Base-by-base conservation (phyloP, 805 yeast species). In the Kodamaea sagamina region DNA sequence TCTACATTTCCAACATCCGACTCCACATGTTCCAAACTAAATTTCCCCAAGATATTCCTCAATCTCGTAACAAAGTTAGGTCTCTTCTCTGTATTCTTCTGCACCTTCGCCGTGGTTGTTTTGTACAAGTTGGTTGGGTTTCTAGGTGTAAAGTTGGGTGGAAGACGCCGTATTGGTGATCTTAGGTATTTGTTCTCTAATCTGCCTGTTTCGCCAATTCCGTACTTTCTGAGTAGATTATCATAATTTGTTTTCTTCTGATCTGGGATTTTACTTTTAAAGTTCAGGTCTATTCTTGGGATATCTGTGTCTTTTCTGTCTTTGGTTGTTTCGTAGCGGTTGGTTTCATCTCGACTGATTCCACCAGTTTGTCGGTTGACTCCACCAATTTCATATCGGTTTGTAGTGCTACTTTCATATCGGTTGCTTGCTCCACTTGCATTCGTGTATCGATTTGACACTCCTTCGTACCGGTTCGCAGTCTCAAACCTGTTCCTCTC, bases 1-100 rank as follows among this genome's bases (percentile, higher is more conserved):
- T 49, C 41, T 9, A 55, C 48, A 34, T 49, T 50, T 6, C 42
- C 35, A 15, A 49, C 50, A n/a, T 47, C 52, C 8, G 42, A 21
- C 11, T 50, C 57, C 28, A 39, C 24, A 12, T 40, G 44, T 6
- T 49, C 48, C 25, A 56, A 43, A 38, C 36, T 42, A 25, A 51
- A 48, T 1, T 29, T 47, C 8, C 46, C 47, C 27, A 55, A 42
- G 34, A 51, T 50, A 4, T 39, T 41, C 25, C 52, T 34, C 19
- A 55, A 41, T 29, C 49, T 44, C 3, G 42, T 46, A 18, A 43
- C 32, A 28, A 35, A 43, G 24, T 24, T 22, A 3, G 44, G 47
- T 15, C 25, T 35, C 41, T 10, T 8, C 22, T 21, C 36, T 17
- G 39, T 27, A 13, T 12, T 32, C 24, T 43, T 43, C 38, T 17